Evolutionary conservation across 371 early-diverging fungal genomes (phyloP), one percentile per base, ranked within the genome.

Genomic region (Apophysomyces elegans): DNA sequence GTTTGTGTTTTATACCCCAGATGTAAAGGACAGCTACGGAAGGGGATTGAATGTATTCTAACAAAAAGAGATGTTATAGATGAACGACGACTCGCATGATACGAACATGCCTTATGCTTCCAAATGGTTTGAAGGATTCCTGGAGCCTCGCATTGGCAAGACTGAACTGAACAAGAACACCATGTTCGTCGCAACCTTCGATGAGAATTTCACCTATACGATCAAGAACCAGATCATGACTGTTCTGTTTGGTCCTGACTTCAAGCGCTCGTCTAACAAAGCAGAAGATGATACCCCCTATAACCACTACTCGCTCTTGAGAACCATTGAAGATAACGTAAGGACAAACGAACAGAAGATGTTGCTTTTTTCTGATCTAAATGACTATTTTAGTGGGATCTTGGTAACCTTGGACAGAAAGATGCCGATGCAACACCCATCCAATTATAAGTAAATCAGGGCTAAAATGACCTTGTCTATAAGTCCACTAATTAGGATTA

Each of bases 261-360:
- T 67, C 26, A 37, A 59, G n/a, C 62, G 67, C 18, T 54, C 63
- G 13, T 56, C 71, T 1, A 69, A 70, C 56, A 70, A 74, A 11
- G 69, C 66, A 21, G 37, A 36, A 16, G 86, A 85, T 65, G 68
- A 63, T 45, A 81, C 80, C 12, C 59, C 47, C 36, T 90, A 88
- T 74, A 78, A 70, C 62, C 90, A 90, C 63, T 90, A 87, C 68
- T 81, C 82, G 9, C 62, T 79, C 46, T 66, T 90, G 18, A 77
- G 79, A 36, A 84, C 84, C 16, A 65, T 87, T 37, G 86, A 87
- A 69, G 62, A 75, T 32, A 84, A 83, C 74, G 71, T 71, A 71
- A 57, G 67, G 18, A 8, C 7, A 16, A 46, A 16, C n/a, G 9
- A 18, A 9, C 9, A 26, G 14, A n/a, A 50, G 37, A 21, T n/a